Evolutionary conservation across 345 rosid species (phyloP).

Genomic region (Syzygium aqueum): DNA sequence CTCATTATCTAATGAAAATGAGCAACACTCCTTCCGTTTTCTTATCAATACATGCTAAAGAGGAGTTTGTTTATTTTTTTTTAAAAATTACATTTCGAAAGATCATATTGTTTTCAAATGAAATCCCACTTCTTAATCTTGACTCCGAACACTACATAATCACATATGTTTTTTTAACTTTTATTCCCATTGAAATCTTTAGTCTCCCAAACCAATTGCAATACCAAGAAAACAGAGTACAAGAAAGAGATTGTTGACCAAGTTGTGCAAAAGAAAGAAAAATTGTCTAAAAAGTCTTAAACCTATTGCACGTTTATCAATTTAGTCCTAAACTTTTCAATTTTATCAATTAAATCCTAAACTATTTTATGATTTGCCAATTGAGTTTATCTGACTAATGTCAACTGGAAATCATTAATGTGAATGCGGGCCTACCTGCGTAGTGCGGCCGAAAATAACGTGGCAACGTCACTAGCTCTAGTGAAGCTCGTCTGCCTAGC

Average conservation of each 20-base stretch:
- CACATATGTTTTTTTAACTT: not conserved
- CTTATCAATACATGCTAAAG: not conserved
- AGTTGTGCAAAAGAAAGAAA: no score
- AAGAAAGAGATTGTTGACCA: not conserved
- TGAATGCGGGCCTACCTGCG: rapidly evolving
- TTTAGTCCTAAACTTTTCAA: no score
- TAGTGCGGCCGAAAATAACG: no score
- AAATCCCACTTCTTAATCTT: not conserved
- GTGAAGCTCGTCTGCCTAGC: no score
- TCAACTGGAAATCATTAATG: not conserved
- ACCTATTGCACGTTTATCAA: rapidly evolving
- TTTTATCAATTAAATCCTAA: no score
- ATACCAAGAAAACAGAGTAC: not conserved
- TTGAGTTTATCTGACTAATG: not conserved
- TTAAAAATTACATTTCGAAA: not conserved
- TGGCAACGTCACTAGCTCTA: no score
- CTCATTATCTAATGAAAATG: not conserved
- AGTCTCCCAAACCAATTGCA: not conserved
- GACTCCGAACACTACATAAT: not conserved
- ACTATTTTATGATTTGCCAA: no score
- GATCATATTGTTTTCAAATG: not conserved
- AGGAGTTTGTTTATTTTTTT: not conserved
- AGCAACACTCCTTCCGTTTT: not conserved
- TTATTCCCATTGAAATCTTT: not conserved
- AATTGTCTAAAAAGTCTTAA: no score